Base-by-base conservation (phyloP, 768 basidiomycete genomes). In the Termitomyces titanicus region DNA sequence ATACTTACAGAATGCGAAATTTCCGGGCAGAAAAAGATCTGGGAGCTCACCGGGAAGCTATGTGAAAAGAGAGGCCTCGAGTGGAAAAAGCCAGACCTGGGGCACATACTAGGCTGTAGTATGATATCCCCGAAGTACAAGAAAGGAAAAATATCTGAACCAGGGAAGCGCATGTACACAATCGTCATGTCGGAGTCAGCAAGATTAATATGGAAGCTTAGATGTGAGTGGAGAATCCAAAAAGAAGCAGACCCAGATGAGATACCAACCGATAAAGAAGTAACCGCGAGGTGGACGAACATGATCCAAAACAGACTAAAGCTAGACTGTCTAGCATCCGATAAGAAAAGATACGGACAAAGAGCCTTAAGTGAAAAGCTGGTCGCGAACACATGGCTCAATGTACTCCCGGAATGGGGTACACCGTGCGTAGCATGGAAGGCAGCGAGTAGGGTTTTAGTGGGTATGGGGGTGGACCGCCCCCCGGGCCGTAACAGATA, bases 141-240 rank as follows among this genome's bases (percentile, higher is more conserved):
- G 20, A 3, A 20, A 3, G 20, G 25, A 4, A 18, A 25, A 44
- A 44, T 6, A 44, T 3, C 18, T 3, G 38, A 35, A 27, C 2
- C 22, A 13, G 60, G n/a, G 20, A 59, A 53, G 4, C 10, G 68
- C 7, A 60, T 71, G 0, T 59, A 55, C 34, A 37, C 55, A 8
- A 70, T 70, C 7, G 15, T 70, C 1, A 55, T 72, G 13, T 63
- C 70, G 11, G 70, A 73, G 54, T 62, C 67, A 0, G 61, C 68
- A 2, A 58, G 70, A 56, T 64, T 69, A 2, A 70, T 70, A 20
- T 72, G 69, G 71, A 58, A 54, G 18, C n/a, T 66, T 15, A 45
- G 71, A 35, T 67, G 66, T 38, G 58, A 66, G 29, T 60, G 66
- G 58, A 57, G 57, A 22, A 70, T 69, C 34, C 40, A 24, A 7